Evolutionary conservation across 257 asterid genomes (phyloP).

Genomic region (Solanum medicagineum): DNA sequence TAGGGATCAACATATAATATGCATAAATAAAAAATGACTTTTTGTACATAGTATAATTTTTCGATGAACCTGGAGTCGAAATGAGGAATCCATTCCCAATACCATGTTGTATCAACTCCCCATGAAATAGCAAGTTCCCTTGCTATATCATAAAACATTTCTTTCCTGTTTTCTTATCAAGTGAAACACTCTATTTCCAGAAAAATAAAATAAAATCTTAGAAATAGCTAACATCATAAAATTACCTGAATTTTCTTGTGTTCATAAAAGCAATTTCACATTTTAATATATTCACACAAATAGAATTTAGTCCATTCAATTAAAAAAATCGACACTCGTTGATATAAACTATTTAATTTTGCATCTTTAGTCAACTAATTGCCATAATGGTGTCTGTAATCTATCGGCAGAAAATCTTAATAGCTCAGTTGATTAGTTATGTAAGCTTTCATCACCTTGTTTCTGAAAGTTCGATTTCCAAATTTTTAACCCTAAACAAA

Average conservation of each 20-base stretch:
- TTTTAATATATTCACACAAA: no score
- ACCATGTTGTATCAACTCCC: not conserved
- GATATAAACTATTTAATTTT: not conserved
- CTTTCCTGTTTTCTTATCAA: not conserved
- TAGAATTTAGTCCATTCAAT: no score
- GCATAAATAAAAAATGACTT: not conserved
- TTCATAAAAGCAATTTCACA: not conserved
- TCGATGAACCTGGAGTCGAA: not conserved
- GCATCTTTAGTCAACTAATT: not conserved
- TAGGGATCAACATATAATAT: no score
- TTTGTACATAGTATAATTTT: not conserved
- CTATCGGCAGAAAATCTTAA: not conserved
- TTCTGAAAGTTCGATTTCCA: accelerated
- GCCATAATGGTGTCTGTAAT: not conserved
- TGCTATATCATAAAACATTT: not conserved
- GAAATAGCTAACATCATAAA: not conserved
- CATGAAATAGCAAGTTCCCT: not conserved
- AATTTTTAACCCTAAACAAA: not conserved
- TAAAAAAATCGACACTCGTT: accelerated
- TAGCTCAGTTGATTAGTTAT: not conserved
- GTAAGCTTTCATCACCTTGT: not conserved
- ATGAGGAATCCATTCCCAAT: not conserved
- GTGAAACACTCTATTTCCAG: not conserved
- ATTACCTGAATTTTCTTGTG: not conserved
- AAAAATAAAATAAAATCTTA: not conserved